Conservation (phyloP, 495 filamentous ascomycete species). For the Tuber indicum region DNA sequence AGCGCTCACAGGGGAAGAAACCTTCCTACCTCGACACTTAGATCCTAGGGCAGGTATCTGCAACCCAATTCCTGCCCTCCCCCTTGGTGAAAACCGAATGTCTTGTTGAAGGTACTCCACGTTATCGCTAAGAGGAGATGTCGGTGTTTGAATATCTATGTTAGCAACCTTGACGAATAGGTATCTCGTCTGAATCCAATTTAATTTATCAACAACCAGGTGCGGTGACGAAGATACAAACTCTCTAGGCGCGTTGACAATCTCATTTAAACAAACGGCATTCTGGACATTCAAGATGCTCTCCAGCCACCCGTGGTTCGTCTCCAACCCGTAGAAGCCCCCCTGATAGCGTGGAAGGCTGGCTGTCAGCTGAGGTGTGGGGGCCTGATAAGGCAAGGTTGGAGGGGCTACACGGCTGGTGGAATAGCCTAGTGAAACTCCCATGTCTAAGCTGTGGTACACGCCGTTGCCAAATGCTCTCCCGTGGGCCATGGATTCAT, state of each 20-base stretch:
- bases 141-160: background rate
- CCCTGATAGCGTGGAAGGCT: too few relatives aligned
- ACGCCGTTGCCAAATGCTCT: slow-evolving; percentile 73
- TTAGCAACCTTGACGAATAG: slow-evolving; percentile 56
- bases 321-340: background rate
- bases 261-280: slow-evolving; percentile 78
- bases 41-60: background rate
- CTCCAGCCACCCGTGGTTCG: slow-evolving; percentile 53
- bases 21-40: background rate
- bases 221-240: slow-evolving; percentile 55
- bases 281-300: slow-evolving; percentile 54
- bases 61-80: background rate
- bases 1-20: background rate
- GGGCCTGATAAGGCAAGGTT: background rate
- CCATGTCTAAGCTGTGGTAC: slow-evolving; percentile 61
- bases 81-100: background rate
- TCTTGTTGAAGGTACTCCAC: background rate
- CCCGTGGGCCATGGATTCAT: slow-evolving; percentile 55
- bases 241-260: slow-evolving; percentile 65
- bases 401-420: background rate
- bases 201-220: slow-evolving; percentile 66
- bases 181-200: slow-evolving; percentile 92
- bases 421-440: slow-evolving; percentile 56
- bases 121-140: background rate
- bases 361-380: background rate